Base-by-base conservation (phyloP, 2,329 filamentous ascomycete genomes). In the Aspergillus sp. region DNA sequence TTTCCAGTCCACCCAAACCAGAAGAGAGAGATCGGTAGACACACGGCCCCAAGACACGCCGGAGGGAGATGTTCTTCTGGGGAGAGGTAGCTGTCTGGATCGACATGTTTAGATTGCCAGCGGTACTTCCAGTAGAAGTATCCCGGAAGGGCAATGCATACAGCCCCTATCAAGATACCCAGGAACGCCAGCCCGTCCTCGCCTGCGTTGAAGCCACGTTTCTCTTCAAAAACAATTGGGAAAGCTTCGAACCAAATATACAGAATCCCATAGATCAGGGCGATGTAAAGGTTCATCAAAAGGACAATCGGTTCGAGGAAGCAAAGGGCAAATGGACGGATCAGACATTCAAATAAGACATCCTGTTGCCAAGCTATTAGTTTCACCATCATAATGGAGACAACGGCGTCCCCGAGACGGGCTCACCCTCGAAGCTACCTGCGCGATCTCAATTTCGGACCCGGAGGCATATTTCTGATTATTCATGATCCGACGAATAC, bases 371-470 rank as follows among this genome's bases (percentile, higher is more conserved):
- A 11, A 16, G 3, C 32, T 6, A 36, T 36, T 36, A 36, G 32
- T 23, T 11, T 58, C n/a, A 45, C 10, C 11, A 38, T 16, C 32
- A 5, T 34, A 11, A 11, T 34, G 16, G 32, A 36, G 19, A 14
- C 19, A 3, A 40, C 23, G 4, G 19, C 40, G 7, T 36, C 32
- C 5, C 13, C 32, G 3, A 36, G 2, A 11, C 2, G 6, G 32
- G 32, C 32, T 36, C 16, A 36, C 32, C 32, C 32, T 36, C 4
- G 32, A 7, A 36, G 13, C 13, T 4, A 36, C 32, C 13, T 16
- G 13, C 13, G 32, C 4, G 16, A 36, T 36, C 32, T 84, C 79
- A 54, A 88, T 82, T 66, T 88, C 85, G 47, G 78, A 80, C 65
- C 81, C 1, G 80, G 79, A 69, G 78, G 78, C 66, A 86, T 80